These are phyloP conservation scores for Carex parvula DNA, from an alignment of 176 grass and related monocot genomes.

Conservation along the genomic window DNA sequence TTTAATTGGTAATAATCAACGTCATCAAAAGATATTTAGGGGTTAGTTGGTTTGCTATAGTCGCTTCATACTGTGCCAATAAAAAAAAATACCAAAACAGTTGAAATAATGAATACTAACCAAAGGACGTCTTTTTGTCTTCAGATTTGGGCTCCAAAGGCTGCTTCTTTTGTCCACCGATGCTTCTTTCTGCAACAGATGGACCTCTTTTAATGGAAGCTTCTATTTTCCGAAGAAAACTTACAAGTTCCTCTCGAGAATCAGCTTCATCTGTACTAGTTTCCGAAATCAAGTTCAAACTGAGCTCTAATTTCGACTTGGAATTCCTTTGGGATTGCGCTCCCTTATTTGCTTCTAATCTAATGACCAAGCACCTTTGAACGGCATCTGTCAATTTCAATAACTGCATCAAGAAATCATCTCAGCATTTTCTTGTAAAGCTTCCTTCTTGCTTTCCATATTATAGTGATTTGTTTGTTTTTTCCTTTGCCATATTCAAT, in stretches of 20 bases:
- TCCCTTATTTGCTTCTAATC: conserved; percentile 5
- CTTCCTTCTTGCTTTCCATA: neutral
- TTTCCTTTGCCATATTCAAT: neutral
- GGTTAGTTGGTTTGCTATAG: neutral
- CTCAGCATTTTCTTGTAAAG: neutral
- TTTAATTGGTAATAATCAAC: neutral
- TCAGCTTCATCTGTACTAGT: neutral
- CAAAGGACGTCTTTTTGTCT: neutral
- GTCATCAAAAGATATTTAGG: neutral
- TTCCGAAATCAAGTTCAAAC: neutral
- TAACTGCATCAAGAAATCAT: conserved; percentile 16
- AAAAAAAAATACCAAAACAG: neutral
- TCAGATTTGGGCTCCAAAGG: neutral
- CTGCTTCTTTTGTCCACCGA: neutral
- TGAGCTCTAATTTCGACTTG: neutral
- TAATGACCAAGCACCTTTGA: neutral
- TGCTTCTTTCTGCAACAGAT: neutral
- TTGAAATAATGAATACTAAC: neutral
- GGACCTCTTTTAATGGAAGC: neutral
- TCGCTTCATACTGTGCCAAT: neutral
- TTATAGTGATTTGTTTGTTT: neutral
- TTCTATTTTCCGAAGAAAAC: neutral
- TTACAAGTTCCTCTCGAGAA: neutral
- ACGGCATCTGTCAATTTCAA: conserved; percentile 1
- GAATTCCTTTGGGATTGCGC: neutral